Percentiles rank a stretch among this genome's conserved stretches.
phyloP scores from a whole-genome alignment of 2,329 filamentous ascomycete genomes.

The Leptographium lundbergii region DNA sequence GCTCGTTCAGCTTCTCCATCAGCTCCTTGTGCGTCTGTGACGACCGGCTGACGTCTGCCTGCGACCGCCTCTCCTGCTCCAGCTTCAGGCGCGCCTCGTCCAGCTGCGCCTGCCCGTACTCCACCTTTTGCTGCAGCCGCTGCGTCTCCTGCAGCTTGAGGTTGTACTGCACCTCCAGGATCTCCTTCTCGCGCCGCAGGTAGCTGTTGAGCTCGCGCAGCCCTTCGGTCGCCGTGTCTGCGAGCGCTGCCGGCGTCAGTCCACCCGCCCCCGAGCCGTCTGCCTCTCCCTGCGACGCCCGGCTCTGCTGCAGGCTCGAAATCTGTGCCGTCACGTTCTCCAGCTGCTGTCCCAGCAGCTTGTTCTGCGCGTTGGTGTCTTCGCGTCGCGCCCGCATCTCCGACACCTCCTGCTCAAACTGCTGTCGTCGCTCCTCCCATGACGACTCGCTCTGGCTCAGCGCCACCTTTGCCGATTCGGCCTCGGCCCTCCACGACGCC shows the following conservation, averaged over 20 bases:
- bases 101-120: constrained; percentile 75
- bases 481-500: constrained; percentile 62
- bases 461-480: constrained; percentile 71
- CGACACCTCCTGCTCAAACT: constrained; percentile 70
- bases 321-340: constrained; percentile 76
- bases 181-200: constrained; percentile 90
- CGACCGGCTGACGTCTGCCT: constrained; percentile 59
- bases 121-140: constrained; percentile 77
- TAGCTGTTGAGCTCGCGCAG: constrained; percentile 87
- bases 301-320: constrained; percentile 62
- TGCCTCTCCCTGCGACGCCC: constrained; percentile 33
- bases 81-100: constrained; percentile 83
- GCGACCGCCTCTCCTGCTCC: constrained; percentile 71
- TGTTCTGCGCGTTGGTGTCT: constrained; percentile 80
- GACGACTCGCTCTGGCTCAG: constrained; percentile 72
- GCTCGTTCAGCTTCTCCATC: constrained; percentile 87
- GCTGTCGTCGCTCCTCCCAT: constrained; percentile 71
- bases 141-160: constrained; percentile 80
- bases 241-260: constrained; percentile 34
- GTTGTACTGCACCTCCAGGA: constrained; percentile 91
- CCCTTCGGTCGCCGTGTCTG: constrained; percentile 54
- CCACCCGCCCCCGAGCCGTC: constrained; percentile 29
- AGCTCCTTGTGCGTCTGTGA: constrained; percentile 77
- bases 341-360: constrained; percentile 76
- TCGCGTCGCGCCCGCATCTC: constrained; percentile 71